Evolutionary conservation across 2,329 filamentous ascomycete species (phyloP), one percentile per base, ranked within the genome.

Genomic region (Penicillium decumbens): DNA sequence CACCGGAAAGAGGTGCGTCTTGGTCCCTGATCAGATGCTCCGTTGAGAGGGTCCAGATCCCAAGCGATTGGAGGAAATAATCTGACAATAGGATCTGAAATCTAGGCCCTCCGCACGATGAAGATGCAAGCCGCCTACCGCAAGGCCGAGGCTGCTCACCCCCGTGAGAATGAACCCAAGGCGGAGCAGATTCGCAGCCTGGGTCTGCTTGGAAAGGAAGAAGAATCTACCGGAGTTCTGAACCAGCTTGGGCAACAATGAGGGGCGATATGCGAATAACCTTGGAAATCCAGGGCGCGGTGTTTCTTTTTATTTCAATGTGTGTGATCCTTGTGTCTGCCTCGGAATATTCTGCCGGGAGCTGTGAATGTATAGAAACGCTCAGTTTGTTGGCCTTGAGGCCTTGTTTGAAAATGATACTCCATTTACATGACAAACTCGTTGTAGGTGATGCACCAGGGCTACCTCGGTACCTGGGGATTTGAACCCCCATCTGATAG

Each of bases 1-100:
- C 93, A 98, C 80, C 90, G 87, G 80, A 98, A 98, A 78, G 93
- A 98, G 89, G 93, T 97, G 66, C 50, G 82, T 45, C 28, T 47
- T 41, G 25, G 10, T 12, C 28, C 29, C 23, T 43, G 23, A 7
- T 33, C 10, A 5, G 15, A 20, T 1, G 8, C 18, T 12, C 23
- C n/a, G 33, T 20, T 6, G 27, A 33, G 9, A 18, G 13, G 25
- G 13, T 12, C 9, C 44, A 6, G 4, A 27, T 12, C 27, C 20
- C 38, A 27, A 25, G 12, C 8, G 23, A 20, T n/a, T 20, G 39
- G 6, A 18, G 41, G 23, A n/a, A 23, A 32, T 4, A 9, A 6
- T 28, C 49, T 60, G 38, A 61, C 29, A 6, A 42, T 47, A 10
- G 32, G 6, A 9, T 24, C 23, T 32, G 30, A 41, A 20, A 23